Base-by-base conservation (phyloP, 768 basidiomycete genomes). In the Boletus subcaerulescens region DNA sequence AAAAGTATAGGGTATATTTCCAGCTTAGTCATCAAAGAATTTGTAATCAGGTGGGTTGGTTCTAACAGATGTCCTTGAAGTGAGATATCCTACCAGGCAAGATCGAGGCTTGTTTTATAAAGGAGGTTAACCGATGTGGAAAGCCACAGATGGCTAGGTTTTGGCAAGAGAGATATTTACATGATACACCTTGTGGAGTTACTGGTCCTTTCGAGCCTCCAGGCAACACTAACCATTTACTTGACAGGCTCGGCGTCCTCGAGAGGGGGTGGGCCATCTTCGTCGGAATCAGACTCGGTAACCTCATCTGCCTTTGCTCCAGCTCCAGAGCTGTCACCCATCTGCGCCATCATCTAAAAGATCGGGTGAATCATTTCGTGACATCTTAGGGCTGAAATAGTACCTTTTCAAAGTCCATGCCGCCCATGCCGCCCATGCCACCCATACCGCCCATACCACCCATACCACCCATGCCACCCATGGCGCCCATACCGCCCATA, bases 211-310 rank as follows among this genome's bases (percentile, higher is more conserved):
- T 12, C 26, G 22, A 20, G 24, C 24, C 24, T 24, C 24, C 24
- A 24, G 24, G 24, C 24, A 8, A 5, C 26, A 33, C 26, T 14
- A 18, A 53, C 49, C 45, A 24, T 45, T 26, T 48, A 57, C 26
- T 53, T 48, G 46, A 36, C n/a, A 36, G 74, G 65, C 63, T 81
- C 79, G 31, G 76, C 77, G n/a, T 85, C 83, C 74, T 92, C 91
- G 45, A 93, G 85, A 61, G 90, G 87, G 48, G 91, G 91, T 52
- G 89, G 89, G 48, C 84, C 88, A 40, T 85, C 87, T 46, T 84
- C 85, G 7, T 75, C 65, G 15, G 59, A 63, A 33, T 78, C 77
- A 36, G 66, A 69, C 6, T 65, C 78, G 22, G 58, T 74, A 26
- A 41, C 67, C 2, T 49, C 48, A 5, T 50, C 47, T 22, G 18